Evolutionary conservation across 179 eudicot species (phyloP), one percentile per base, ranked within the genome.

Genomic region (Silene noctiflora): DNA sequence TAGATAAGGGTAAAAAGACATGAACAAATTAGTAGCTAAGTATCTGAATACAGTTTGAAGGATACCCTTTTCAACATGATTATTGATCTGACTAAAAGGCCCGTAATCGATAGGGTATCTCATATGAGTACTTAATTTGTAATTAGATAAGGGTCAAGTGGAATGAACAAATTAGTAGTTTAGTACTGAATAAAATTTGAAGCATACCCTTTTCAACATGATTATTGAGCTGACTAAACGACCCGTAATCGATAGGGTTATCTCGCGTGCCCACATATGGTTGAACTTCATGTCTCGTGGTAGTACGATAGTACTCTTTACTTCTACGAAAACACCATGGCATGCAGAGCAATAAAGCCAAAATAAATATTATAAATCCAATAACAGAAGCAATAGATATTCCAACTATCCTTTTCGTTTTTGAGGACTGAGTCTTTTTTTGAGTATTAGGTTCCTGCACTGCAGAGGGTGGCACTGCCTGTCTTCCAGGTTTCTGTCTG

Each of bases 221-320:
- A 76, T 53, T 61, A 22, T 53, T 71, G 22, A 76, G 71, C 31
- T 16, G 80, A 71, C 46, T 61, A 20, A 68, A 22, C 7, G 78
- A 8, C 44, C 46, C 79, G 44, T 71, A 44, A 59, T 71, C 35
- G 20, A 59, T 35, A 71, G 58, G 79, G 33, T 78, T 70, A 66
- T 79, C 87, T 81, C 90, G 83, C 53, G 74, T 75, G 66, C 87
- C 88, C 46, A 74, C 75, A 73, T 89, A 88, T 17, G 98, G 96
- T 82, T 87, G 89, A 72, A 88, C 80, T 82, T 84, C 98, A 67
- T 87, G 95, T 78, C 88, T 83, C 79, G 80, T 88, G 22, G 88
- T 78, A 65, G 81, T 74, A 76, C 88, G 79, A 53, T 77, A 81
- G 42, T 80, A 64, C 51, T 81, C 83, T 80, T 80, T 84, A 65